Evolutionary conservation across 75 land plant genomes (phyloP), one percentile per base, ranked within the genome.

Genomic region (Sequoia sempervirens): DNA sequence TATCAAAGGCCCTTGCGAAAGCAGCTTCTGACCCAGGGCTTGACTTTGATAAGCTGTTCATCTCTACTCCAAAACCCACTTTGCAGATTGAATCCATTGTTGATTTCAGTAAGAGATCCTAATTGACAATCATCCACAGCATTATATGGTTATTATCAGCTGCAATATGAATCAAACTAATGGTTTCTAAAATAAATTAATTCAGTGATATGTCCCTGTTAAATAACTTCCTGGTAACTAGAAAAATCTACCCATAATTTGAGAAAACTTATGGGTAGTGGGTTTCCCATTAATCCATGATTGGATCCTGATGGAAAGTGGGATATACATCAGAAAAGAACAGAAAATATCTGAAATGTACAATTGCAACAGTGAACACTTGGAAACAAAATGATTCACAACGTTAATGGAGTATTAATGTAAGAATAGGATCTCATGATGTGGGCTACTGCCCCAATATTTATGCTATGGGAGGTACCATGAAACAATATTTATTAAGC

Each of bases 11-110:
- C 46, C 78, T 47, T 81, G 88, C 64, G 46, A 94, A 90, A 13
- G 69, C 17, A 20, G 87, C 82, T 75, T 86, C 89, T 46, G 87
- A 85, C 53, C 53, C 88, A 37, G 90, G 78, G 61, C 32, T 53
- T 1, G 82, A 11, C 37, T 91, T 86, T 32, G 75, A 80, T 84
- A 93, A 82, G 84, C 76, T 84, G 70, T 89, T 86, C 41, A 93
- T 79, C 15, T 95, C 93, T 69, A 90, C 72, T n/a, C 96, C 95
- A 83, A 95, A 95, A 13, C 89, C 92, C 45, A 95, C 85, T 85
- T 90, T 88, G 84, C 89, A 93, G 12, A 91, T 91, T 4, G 93
- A 88, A 79, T 93, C 95, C 81, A 95, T 70, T 9, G 92, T 90
- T 69, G 91, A 86, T 81, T 88, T 93, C 92, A 91, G 84, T 37